Base-by-base conservation (phyloP, 768 basidiomycete genomes). In the Tulasnella sp. region DNA sequence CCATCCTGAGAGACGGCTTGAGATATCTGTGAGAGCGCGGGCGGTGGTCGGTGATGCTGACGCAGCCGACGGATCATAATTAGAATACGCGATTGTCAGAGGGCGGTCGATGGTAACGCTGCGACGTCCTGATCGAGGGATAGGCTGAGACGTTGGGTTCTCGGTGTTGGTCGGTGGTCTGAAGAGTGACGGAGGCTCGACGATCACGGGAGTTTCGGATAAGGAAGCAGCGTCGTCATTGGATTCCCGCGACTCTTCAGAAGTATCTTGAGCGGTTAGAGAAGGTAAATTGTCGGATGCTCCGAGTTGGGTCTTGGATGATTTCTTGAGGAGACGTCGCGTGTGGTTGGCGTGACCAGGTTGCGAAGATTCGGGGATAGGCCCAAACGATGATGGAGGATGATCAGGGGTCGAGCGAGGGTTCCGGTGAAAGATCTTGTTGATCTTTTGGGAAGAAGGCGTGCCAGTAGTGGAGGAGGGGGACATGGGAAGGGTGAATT, bases 1-100 rank as follows among this genome's bases (percentile, higher is more conserved):
- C 94, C 94, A 94, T 83, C 94, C 93, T 0, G 93, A 92, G 72
- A 95, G 90, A 0, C 94, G 89, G 20, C 91, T 92, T 1, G 94
- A 92, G 42, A 95, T 89, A 87, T 94, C 93, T 37, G 79, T 75
- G 78, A 82, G 31, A 50, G 69, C 34, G 60, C 60, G 20, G n/a
- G 72, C 40, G n/a, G 83, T 50, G 22, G 79, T 34, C 20, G 79
- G 46, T 69, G 77, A 78, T 31, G 42, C 24, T 20, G 79, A 40
- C 34, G 46, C 37, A 37, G 44, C 31, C 14, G 46, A 46, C 6
- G 72, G 41, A n/a, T 44, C 78, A 20, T 48, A 64, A 46, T 28
- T 44, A 34, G 44, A 46, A 80, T 74, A 73, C 16, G 79, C 58
- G n/a, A 74, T 73, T 12, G 72, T 80, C 9, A 48, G 44, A 31